These are phyloP conservation scores for Pichia scutulata DNA, from an alignment of 805 yeast genomes.

Conservation along the genomic window DNA sequence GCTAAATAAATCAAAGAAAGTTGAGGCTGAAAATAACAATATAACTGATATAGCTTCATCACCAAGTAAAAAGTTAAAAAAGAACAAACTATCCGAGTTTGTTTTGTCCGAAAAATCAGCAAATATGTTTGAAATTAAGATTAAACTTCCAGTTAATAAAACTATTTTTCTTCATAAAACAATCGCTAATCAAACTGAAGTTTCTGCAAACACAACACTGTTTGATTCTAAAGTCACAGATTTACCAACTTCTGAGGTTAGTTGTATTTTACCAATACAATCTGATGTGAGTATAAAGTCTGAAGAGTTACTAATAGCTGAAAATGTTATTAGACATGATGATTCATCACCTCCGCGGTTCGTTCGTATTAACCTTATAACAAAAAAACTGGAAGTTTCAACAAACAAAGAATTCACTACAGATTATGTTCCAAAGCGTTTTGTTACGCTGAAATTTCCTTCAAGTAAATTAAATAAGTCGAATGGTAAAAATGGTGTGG, in stretches of 20 bases:
- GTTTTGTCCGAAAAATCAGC: slow-evolving; percentile 2
- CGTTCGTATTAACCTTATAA: slow-evolving; percentile 26
- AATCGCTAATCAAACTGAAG: not conserved
- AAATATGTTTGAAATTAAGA: slow-evolving; percentile 7
- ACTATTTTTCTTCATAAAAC: not conserved
- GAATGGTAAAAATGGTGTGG: not conserved
- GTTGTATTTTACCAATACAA: not conserved
- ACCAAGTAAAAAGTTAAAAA: not conserved
- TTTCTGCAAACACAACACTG: not conserved
- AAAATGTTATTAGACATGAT: slow-evolving; percentile 16
- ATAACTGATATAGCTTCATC: not conserved
- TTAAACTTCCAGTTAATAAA: not conserved
- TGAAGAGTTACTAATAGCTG: not conserved
- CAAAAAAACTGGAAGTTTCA: slow-evolving; percentile 20
- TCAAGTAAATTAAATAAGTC: slow-evolving; percentile 1
- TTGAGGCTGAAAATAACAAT: not conserved
- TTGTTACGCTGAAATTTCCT: slow-evolving; percentile 5
- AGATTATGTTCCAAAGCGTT: not conserved
- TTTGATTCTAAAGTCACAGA: not conserved
- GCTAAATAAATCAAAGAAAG: not conserved
- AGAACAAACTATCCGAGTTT: not conserved
- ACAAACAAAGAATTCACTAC: slow-evolving; percentile 19
- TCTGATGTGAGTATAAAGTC: not conserved
- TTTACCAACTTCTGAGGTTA: not conserved
- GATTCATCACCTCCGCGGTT: slow-evolving; percentile 26